Conservation (phyloP, 768 basidiomycete species). For the Ramaria sp. region DNA sequence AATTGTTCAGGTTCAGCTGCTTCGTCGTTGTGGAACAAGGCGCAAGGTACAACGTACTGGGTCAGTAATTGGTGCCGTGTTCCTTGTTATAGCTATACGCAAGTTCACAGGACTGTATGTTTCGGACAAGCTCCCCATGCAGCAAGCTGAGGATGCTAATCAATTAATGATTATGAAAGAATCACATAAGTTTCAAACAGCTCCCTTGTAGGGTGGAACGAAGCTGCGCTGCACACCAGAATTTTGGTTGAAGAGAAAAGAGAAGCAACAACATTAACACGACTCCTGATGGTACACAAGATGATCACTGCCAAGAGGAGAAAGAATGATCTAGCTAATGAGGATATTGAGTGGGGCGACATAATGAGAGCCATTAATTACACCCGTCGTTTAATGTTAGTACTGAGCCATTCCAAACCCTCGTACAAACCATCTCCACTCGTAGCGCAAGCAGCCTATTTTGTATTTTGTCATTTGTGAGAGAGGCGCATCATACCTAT, state of each 20-base stretch:
- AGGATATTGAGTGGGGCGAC: slow-evolving; percentile 25
- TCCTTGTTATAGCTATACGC: neutral
- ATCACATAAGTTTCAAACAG: no score
- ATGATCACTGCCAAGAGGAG: neutral
- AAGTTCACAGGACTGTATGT: neutral
- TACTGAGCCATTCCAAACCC: slow-evolving; percentile 93
- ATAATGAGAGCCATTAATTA: slow-evolving; percentile 27
- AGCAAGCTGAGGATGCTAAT: no score
- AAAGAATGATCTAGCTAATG: neutral
- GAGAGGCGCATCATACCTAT: neutral
- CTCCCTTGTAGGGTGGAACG: no score
- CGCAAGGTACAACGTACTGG: neutral
- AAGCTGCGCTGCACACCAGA: no score
- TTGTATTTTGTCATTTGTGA: slow-evolving; percentile 6
- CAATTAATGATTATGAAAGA: no score
- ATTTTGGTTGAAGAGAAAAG: neutral
- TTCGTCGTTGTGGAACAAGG: neutral
- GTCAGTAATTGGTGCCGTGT: neutral
- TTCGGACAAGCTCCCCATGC: neutral
- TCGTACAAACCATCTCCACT: slow-evolving; percentile 98
- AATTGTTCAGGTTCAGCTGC: neutral
- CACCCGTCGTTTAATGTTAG: slow-evolving; percentile 75
- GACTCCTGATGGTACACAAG: neutral
- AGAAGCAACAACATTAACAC: neutral
- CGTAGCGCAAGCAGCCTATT: slow-evolving; percentile 92